Base-by-base conservation (phyloP, 441 rosid species). In the Gossypium davidsonii region DNA sequence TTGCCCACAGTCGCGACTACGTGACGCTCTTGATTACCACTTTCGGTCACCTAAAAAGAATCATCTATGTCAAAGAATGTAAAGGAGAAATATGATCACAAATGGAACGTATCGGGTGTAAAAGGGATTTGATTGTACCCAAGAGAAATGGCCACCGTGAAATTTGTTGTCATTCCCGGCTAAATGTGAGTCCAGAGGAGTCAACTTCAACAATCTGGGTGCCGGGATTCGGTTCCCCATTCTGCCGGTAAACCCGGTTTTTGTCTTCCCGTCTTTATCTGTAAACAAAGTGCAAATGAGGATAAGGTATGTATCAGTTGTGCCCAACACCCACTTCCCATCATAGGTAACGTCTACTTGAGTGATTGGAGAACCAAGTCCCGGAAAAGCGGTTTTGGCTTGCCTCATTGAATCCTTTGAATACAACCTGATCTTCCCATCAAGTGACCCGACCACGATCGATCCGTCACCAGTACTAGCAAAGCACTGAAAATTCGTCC, bases 201-300 rank as follows among this genome's bases (percentile, higher is more conserved):
- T 87, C 76, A 89, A 79, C 91, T 89, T 89, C 84, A 89, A 75
- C 79, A 89, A 70, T 76, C 94, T 80, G 1, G 94, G 94, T 3
- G 94, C 91, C 15, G 91, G 87, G 68, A 89, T 87, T 72, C 74
- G 86, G 69, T 89, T 89, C 59, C 94, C 94, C 94, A 89, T 89
- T 39, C 94, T 85, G 20, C 94, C 87, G 58, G 82, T 37, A 46
- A 89, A 89, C 60, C 94, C 94, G 2, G 85, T 87, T 74, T 87
- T 89, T 0, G 90, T 89, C 80, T 74, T 82, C 61, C 94, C 91
- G 62, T 89, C 85, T 83, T 89, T 89, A 79, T 87, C 94, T 0
- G 89, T 89, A 77, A 83, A 89, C 79, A 89, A 80, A n/a, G 90
- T 82, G 67, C 94, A 89, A 72, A 89, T 86, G 55, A 89, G 90